Conservation (phyloP, 352 stramenopile genomes). For the Phytopythium oedochilum region DNA sequence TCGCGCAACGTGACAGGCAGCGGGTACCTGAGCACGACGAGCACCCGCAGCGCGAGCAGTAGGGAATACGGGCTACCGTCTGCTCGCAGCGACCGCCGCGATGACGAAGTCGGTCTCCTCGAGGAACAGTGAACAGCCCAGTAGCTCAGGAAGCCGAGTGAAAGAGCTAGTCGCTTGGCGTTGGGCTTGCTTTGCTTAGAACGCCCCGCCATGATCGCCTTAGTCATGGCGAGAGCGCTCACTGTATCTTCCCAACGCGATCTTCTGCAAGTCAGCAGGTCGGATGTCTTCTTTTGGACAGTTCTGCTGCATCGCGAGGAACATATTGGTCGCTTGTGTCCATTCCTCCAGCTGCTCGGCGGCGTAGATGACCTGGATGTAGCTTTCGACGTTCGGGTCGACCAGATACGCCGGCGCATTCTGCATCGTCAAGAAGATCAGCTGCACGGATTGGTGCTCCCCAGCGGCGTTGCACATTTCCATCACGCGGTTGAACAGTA, state of each 20-base stretch:
- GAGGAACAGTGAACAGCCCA: conserved; percentile 19
- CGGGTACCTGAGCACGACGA: conserved; percentile 5
- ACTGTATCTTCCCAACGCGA: conserved; percentile 62
- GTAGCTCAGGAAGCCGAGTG: not conserved
- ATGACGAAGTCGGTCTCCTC: conserved; percentile 54
- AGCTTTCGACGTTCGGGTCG: conserved; percentile 46
- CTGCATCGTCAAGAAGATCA: conserved; percentile 73
- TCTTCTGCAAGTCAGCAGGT: conserved; percentile 40
- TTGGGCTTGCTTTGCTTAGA: not conserved
- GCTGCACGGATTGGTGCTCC: conserved; percentile 41
- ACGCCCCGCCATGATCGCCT: not conserved
- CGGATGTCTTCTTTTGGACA: conserved; percentile 47
- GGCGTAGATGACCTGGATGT: conserved; percentile 72
- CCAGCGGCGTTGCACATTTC: conserved; percentile 56
- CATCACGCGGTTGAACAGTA: conserved; percentile 56
- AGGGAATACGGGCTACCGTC: conserved; percentile 23
- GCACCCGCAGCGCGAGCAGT: conserved; percentile 10
- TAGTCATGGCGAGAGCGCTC: conserved; percentile 24
- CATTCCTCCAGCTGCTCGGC: conserved; percentile 66
- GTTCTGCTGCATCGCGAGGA: conserved; percentile 70
- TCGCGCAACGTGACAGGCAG: not conserved
- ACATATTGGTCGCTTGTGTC: conserved; percentile 56
- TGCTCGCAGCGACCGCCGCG: conserved; percentile 25
- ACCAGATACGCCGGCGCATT: conserved; percentile 38
- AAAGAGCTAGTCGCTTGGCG: not conserved